Evolutionary conservation across 2,329 filamentous ascomycete species (phyloP).

Genomic region (Aspergillus uvarum): DNA sequence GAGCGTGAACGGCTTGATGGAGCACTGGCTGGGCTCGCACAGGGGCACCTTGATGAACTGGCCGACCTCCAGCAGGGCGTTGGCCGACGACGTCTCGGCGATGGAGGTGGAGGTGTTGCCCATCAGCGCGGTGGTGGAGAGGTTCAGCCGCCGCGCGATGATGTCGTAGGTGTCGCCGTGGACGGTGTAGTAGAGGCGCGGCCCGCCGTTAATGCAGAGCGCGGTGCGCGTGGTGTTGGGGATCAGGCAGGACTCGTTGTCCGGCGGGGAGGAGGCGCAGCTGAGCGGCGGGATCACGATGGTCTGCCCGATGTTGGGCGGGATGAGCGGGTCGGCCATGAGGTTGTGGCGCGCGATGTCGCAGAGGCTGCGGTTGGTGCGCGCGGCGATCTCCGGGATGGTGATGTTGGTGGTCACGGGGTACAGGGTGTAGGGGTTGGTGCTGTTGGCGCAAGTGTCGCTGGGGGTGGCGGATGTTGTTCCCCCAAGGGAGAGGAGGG

Average conservation of each 20-base stretch:
- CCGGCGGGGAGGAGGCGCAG: background rate
- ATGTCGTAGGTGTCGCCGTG: constrained; percentile 17
- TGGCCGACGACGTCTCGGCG: background rate
- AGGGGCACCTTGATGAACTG: constrained; percentile 17
- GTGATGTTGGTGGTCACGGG: background rate
- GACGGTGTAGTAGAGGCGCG: constrained; percentile 20
- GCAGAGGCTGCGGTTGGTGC: background rate
- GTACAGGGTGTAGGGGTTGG: background rate
- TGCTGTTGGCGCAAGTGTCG: too few relatives aligned
- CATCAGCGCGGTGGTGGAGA: constrained; percentile 13
- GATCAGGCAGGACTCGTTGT: constrained; percentile 17
- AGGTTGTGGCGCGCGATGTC: background rate
- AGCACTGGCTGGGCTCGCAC: constrained; percentile 15
- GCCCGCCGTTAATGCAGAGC: constrained; percentile 19
- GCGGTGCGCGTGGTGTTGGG: constrained; percentile 3
- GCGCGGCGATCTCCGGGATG: background rate
- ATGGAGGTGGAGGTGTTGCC: background rate
- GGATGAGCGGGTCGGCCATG: background rate
- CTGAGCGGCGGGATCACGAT: background rate
- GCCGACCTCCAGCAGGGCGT: constrained; percentile 1
- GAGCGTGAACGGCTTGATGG: constrained; percentile 17
- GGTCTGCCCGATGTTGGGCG: background rate
- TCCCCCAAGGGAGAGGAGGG: too few relatives aligned
- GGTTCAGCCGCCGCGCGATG: constrained; percentile 18
- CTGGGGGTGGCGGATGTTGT: too few relatives aligned